Conservation (phyloP, 2,329 filamentous ascomycete species). For the Ceratocystis smalleyi region DNA sequence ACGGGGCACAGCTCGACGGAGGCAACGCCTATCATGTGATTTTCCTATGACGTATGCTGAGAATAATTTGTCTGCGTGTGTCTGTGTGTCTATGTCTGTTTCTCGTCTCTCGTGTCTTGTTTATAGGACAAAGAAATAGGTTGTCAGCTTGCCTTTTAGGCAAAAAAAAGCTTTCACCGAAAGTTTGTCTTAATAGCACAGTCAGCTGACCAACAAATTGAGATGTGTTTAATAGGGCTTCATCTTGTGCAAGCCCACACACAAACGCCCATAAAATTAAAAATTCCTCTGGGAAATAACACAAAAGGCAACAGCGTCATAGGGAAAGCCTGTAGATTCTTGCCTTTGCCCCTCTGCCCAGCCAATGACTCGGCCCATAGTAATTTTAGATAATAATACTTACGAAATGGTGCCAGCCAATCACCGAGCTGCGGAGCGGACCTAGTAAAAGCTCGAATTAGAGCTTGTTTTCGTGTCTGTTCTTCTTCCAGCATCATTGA, state of each 20-base stretch:
- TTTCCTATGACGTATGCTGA: neutral
- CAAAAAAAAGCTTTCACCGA: neutral
- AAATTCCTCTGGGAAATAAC: neutral
- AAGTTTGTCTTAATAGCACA: neutral
- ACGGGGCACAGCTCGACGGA: too few species aligned
- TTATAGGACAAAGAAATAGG: neutral
- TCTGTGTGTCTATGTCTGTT: neutral
- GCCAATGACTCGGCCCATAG: too few species aligned
- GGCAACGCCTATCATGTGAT: neutral
- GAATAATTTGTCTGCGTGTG: neutral
- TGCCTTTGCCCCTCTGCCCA: too few species aligned
- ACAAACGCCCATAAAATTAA: neutral
- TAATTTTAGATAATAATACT: too few species aligned
- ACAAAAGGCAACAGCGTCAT: neutral
- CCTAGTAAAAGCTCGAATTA: too few species aligned
- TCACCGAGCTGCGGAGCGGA: too few species aligned
- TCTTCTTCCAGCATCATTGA: neutral
- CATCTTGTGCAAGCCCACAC: neutral
- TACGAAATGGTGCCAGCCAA: too few species aligned
- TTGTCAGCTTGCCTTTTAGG: neutral
- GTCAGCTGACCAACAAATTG: neutral
- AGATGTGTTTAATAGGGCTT: neutral
- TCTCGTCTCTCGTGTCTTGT: neutral
- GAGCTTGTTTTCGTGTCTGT: too few species aligned
- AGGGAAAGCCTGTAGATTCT: neutral